A percentile compares a stretch with the other conserved stretches of the same genome.
Evolutionary conservation across 2,329 filamentous ascomycete species (phyloP).

Genomic region (Tolypocladium tundrense): DNA sequence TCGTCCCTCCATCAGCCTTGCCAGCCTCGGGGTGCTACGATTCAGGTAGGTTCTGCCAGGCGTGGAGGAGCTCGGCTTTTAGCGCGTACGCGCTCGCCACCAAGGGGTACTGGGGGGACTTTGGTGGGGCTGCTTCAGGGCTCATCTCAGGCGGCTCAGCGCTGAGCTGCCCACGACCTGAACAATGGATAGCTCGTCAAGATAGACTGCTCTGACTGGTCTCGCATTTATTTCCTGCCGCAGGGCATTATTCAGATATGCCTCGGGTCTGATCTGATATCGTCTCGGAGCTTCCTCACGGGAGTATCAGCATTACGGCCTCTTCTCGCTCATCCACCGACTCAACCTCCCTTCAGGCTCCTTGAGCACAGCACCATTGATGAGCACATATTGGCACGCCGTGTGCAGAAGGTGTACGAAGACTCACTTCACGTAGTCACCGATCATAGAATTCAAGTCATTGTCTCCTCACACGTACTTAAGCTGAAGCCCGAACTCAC

Average conservation of each 20-base stretch:
- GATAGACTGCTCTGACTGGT: background rate
- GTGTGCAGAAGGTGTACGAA: background rate
- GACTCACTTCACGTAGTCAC: too few relatives aligned
- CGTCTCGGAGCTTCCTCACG: background rate
- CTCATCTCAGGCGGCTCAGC: background rate
- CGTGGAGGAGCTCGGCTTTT: background rate
- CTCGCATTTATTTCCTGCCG: background rate
- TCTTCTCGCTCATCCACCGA: background rate
- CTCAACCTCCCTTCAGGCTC: background rate
- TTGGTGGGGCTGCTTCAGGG: background rate
- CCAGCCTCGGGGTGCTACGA: slow-evolving; percentile 1
- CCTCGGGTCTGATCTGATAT: background rate
- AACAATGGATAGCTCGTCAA: background rate
- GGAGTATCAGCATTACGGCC: background rate
- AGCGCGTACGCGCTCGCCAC: background rate
- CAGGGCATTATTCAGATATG: background rate
- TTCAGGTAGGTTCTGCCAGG: background rate
- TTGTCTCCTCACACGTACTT: background rate
- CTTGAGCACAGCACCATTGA: background rate
- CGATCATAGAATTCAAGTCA: too few relatives aligned
- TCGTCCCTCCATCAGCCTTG: slow-evolving; percentile 4
- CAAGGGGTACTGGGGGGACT: background rate
- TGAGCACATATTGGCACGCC: background rate
- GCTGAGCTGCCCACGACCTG: background rate
- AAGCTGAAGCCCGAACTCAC: background rate